phyloP scores from a whole-genome alignment of 257 asterid genomes.

The Lantana camara region DNA sequence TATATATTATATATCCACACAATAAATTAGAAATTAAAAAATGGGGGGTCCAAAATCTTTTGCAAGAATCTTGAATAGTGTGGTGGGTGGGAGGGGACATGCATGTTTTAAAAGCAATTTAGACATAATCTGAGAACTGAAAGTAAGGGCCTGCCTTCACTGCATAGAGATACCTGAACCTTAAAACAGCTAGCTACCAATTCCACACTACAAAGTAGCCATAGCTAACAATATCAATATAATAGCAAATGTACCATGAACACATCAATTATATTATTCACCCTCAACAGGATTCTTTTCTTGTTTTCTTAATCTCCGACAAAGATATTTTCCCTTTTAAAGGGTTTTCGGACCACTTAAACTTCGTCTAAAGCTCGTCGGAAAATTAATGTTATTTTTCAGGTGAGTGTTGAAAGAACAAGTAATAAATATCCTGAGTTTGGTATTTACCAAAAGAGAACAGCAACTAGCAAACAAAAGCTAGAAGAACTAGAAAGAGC shows the following conservation, averaged over 20 bases:
- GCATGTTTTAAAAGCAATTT: neutral
- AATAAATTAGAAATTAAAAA: no score
- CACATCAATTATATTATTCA: neutral
- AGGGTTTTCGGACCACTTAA: no score
- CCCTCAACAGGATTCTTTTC: neutral
- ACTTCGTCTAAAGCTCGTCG: no score
- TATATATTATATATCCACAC: no score
- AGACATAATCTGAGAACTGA: neutral
- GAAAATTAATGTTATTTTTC: no score
- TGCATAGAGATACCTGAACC: constrained; percentile 20
- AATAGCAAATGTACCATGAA: constrained; percentile 10
- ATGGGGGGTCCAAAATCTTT: no score
- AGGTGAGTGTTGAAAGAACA: no score
- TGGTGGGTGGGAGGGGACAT: neutral
- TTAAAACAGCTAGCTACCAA: constrained; percentile 8
- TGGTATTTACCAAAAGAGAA: constrained; percentile 26
- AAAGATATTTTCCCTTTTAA: no score
- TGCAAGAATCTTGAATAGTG: neutral
- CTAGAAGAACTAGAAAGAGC: no score
- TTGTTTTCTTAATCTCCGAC: constrained; percentile 12
- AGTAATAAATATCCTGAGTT: constrained; percentile 25
- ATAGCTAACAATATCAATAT: constrained; percentile 24
- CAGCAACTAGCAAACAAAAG: constrained; percentile 34
- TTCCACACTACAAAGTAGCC: neutral
- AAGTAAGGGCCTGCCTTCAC: neutral